Conservation (phyloP, 2,329 filamentous ascomycete species). For the Nigrospora oryzae region DNA sequence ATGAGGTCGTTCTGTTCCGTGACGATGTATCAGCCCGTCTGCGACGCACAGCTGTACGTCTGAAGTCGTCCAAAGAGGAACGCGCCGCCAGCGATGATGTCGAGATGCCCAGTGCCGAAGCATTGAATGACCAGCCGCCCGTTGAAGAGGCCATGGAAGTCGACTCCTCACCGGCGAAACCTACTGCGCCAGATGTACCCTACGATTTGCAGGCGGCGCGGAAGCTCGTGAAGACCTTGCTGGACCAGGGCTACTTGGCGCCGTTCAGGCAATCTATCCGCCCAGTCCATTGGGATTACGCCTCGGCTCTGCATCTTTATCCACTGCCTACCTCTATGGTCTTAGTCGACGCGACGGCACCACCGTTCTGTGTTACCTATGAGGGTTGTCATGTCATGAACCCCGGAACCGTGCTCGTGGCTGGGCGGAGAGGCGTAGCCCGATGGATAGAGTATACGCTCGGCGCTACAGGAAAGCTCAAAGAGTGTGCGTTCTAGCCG, state of each 20-base stretch:
- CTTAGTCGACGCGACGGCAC: slow-evolving; percentile 72
- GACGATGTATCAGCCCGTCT: slow-evolving; percentile 80
- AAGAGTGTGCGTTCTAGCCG: slow-evolving; percentile 50
- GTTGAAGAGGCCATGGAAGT: slow-evolving; percentile 33
- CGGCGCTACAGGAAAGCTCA: slow-evolving; percentile 51
- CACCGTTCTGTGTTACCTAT: slow-evolving; percentile 81
- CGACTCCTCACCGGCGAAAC: slow-evolving; percentile 19
- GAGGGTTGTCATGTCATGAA: slow-evolving; percentile 97
- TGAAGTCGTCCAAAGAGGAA: slow-evolving; percentile 36
- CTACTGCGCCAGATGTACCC: slow-evolving; percentile 23
- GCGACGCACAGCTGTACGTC: slow-evolving; percentile 65
- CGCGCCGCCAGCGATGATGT: slow-evolving; percentile 16
- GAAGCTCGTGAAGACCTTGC: slow-evolving; percentile 79
- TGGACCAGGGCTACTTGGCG: slow-evolving; percentile 83
- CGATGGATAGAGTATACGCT: slow-evolving; percentile 86
- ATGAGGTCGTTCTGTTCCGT: slow-evolving; percentile 80
- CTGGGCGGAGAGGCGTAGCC: slow-evolving; percentile 58
- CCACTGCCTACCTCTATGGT: slow-evolving; percentile 80
- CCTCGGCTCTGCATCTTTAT: slow-evolving; percentile 69
- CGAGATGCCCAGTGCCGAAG: slow-evolving; percentile 20
- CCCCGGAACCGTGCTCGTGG: slow-evolving; percentile 67
- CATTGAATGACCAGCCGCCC: slow-evolving; percentile 9
- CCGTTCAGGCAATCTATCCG: slow-evolving; percentile 76
- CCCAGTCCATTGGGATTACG: slow-evolving; percentile 87
- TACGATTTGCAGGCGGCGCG: slow-evolving; percentile 53